Evolutionary conservation across 768 basidiomycete genomes (phyloP), one percentile per base, ranked within the genome.

Genomic region (Lentinula lateritia): DNA sequence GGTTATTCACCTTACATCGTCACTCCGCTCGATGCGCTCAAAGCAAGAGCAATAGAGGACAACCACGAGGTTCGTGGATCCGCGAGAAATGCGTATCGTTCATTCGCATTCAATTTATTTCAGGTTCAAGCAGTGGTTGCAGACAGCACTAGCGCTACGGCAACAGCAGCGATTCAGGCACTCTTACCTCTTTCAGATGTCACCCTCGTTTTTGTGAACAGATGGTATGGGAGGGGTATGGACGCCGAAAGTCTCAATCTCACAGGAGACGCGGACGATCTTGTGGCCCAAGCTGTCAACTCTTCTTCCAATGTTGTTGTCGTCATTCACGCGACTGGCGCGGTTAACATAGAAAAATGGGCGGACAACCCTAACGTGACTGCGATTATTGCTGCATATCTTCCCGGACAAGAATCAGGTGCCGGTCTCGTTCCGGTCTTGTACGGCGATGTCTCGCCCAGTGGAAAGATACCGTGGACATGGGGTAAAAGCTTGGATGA

Each of bases 381-480:
- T 13, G 66, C 58, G n/a, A 57, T 66, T 34, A 54, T 76, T 10
- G 71, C 70, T 69, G 79, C 80, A 9, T 74, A 74, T 43, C 58
- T 80, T 16, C 74, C 73, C 35, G 82, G 81, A 18, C 78, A 81
- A 66, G 83, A 84, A 70, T 69, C 75, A 1, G 83, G 83, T 3
- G 83, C 83, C 69, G 66, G 76, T 32, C 69, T 85, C 43, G 74
- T 76, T 16, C 83, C 84, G 54, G 74, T 85, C 36, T 69, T 84
- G 6, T 85, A 75, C 55, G 83, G 83, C 16, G 72, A 67, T 38
- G 76, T 77, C 61, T 83, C 80, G 69, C 83, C 83, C 2, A 77
- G 76, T 15, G 83, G 76, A 2, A 68, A 78, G 28, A 69, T 84
- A 7, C 81, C 83, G 6, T 85, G 80, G 69, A 84, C 83, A 2